A percentile compares a stretch with the other conserved stretches of the same genome.
Evolutionary conservation across 768 basidiomycete genomes (phyloP).

Genomic region (Piloderma croceum): DNA sequence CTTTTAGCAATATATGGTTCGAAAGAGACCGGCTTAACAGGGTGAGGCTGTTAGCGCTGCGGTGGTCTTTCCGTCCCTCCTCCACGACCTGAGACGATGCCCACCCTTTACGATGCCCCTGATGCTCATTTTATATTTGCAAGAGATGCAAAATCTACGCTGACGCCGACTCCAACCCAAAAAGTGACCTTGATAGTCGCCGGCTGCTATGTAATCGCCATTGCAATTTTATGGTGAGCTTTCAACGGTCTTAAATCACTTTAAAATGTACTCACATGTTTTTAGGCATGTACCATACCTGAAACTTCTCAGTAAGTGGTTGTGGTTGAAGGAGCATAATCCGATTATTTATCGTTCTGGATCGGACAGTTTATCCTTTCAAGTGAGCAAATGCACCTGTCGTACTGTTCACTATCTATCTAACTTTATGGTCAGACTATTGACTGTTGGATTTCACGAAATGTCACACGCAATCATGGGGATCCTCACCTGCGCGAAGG

Average conservation of each 20-base stretch:
- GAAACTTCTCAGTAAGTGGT: constrained; percentile 33
- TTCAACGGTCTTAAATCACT: background rate
- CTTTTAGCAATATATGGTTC: too few relatives aligned
- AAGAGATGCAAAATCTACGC: constrained; percentile 2
- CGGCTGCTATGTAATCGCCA: constrained; percentile 64
- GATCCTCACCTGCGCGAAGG: constrained; percentile 77
- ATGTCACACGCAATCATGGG: constrained; percentile 85
- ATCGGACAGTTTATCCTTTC: constrained; percentile 74
- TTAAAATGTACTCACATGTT: constrained; percentile 5
- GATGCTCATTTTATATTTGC: background rate
- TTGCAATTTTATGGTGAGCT: constrained; percentile 75
- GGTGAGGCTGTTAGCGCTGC: too few relatives aligned
- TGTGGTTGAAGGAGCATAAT: background rate
- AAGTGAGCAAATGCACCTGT: too few relatives aligned
- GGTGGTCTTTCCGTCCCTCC: too few relatives aligned
- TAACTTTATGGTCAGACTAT: constrained; percentile 55
- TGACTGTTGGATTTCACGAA: constrained; percentile 91
- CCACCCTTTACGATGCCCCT: background rate
- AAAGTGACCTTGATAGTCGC: constrained; percentile 75
- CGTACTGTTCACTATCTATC: constrained; percentile 6
- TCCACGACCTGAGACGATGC: too few relatives aligned
- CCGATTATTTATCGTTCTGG: constrained; percentile 8
- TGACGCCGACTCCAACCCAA: constrained; percentile 71
- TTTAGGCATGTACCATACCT: constrained; percentile 73
- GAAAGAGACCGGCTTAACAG: too few relatives aligned